Evolutionary conservation across 164 flowering plant species (phyloP), one percentile per base, ranked within the genome.

Genomic region (Cinnamomum micranthum): DNA sequence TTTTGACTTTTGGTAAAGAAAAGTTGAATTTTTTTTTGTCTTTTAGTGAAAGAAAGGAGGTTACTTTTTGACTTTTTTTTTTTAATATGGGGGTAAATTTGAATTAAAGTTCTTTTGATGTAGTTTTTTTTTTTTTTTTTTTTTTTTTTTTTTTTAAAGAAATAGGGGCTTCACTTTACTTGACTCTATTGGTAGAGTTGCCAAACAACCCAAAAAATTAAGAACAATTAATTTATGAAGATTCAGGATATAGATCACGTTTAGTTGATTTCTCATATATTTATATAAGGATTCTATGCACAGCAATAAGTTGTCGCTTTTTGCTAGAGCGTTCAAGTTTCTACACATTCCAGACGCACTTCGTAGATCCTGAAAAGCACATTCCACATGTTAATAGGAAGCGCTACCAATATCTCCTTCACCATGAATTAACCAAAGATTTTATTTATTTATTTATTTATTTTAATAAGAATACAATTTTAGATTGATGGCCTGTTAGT

Each of bases 281-380:
- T 17, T 17, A 55, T 55, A 12, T 19, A 66, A 14, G 17, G 47
- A 31, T 66, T 64, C 27, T 11, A 19, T 66, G 41, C 19, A 27
- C 12, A 27, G 15, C 41, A 13, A 27, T 67, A 67, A 27, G 24
- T n/a, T 14, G 25, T 28, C 67, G 9, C 6, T 28, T 80, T 73
- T 90, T 19, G 99, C 97, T 70, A 95, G 79, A 24, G 91, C 84
- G 73, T 95, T 95, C 69, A 95, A 78, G 73, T 87, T 92, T 82
- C 93, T 88, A 78, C 93, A 95, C 99, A 95, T 92, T 65, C 97
- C 95, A 58, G 90, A 81, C 55, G 99, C 98, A 76, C 77, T 91
- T 73, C 88, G 86, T 35, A 92, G 78, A 77, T 82, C 97, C 99
- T 95, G 86, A 51, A 83, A 51, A n/a, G 22, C 31, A 74, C 63